These are phyloP conservation scores for Cryphonectria carpinicola DNA, from an alignment of 2,329 filamentous ascomycete species.

Conservation along the genomic window DNA sequence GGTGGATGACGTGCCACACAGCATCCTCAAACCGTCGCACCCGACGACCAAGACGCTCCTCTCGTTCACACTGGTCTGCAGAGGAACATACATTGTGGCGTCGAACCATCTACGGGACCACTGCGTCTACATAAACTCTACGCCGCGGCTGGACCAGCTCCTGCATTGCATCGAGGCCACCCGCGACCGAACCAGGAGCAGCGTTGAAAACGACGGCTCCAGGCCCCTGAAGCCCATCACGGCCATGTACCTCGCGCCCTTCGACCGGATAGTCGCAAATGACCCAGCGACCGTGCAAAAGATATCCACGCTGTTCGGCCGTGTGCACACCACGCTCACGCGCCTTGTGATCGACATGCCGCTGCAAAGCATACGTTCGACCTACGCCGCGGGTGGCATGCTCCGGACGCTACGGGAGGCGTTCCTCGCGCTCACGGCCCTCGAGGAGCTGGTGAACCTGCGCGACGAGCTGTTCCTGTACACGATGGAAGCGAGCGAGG, in stretches of 20 bases:
- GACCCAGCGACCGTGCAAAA: slow-evolving; percentile 45
- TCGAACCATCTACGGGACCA: slow-evolving; percentile 47
- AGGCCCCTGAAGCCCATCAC: slow-evolving; percentile 40
- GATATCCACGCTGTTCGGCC: slow-evolving; percentile 48
- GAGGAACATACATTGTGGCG: slow-evolving; percentile 46
- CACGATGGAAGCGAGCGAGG: slow-evolving; percentile 32
- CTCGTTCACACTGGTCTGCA: slow-evolving; percentile 48
- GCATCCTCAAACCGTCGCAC: slow-evolving; percentile 44
- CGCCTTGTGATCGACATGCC: slow-evolving; percentile 54
- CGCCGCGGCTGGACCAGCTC: slow-evolving; percentile 40
- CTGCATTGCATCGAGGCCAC: slow-evolving; percentile 41
- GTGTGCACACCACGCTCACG: slow-evolving; percentile 44
- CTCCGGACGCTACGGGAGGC: slow-evolving; percentile 48
- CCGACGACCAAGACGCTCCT: slow-evolving; percentile 48
- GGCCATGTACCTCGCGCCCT: slow-evolving; percentile 47
- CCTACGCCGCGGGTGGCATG: slow-evolving; percentile 47
- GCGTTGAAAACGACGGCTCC: background rate
- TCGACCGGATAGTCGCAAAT: slow-evolving; percentile 40
- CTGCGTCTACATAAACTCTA: slow-evolving; percentile 50
- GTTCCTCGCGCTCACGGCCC: slow-evolving; percentile 45
- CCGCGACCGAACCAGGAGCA: slow-evolving; percentile 33
- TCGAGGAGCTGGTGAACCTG: slow-evolving; percentile 54
- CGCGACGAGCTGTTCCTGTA: slow-evolving; percentile 50
- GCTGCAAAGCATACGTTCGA: slow-evolving; percentile 46
- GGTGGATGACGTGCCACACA: slow-evolving; percentile 2